Conservation (phyloP, 148 eudicot genomes). For the Silene latifolia region DNA sequence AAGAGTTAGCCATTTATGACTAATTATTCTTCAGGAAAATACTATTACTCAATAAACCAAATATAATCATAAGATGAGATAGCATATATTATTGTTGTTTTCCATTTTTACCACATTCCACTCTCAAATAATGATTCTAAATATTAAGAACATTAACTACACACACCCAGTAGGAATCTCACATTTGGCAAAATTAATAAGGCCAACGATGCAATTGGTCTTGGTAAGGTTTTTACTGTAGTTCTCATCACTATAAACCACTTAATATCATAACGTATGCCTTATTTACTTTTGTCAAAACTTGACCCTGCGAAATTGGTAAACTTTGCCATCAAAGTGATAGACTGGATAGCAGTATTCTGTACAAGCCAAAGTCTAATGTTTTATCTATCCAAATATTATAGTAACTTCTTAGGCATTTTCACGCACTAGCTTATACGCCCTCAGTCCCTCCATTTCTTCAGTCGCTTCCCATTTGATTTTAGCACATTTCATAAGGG, state of each 20-base stretch:
- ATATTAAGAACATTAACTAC: neutral
- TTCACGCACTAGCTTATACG: no score
- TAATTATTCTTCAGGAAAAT: neutral
- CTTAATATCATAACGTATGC: neutral
- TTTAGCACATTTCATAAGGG: no score
- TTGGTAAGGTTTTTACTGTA: neutral
- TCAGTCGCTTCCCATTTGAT: no score
- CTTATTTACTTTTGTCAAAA: neutral
- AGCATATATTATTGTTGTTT: neutral
- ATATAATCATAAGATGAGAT: neutral
- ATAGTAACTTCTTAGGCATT: neutral
- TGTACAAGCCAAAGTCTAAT: neutral
- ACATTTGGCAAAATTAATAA: neutral
- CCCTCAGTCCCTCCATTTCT: no score
- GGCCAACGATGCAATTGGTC: neutral
- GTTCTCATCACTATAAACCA: neutral
- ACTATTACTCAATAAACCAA: neutral
- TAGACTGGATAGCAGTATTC: neutral
- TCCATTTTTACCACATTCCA: neutral
- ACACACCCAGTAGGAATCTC: neutral
- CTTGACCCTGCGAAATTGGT: neutral
- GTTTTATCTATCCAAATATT: neutral
- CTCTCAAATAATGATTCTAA: neutral
- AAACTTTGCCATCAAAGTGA: neutral
- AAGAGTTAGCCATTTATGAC: constrained; percentile 11